Evolutionary conservation across 2,329 filamentous ascomycete species (phyloP), one percentile per base, ranked within the genome.

Genomic region (Clonostachys rosea): DNA sequence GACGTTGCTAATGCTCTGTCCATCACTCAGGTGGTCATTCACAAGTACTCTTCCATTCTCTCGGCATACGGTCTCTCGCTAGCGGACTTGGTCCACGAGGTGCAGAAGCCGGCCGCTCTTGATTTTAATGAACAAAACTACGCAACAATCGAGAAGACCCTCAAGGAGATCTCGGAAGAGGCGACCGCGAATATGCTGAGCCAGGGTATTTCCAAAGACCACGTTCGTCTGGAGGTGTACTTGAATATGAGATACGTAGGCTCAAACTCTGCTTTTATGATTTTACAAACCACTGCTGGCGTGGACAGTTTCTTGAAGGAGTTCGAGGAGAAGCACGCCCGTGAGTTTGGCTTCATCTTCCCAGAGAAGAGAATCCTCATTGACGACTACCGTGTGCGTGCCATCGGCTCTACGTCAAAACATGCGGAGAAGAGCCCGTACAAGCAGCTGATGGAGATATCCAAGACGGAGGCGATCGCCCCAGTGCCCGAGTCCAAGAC

Each of bases 181-280:
- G 45, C 40, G 12, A 41, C 34, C 18, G 45, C 30, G 18, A 47
- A 43, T 33, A 37, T 47, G 16, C 33, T 42, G 33, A n/a, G 14
- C 14, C 36, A 39, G 36, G 36, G 36, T 11, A n/a, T 39, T 18
- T 39, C 36, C 14, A 18, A 39, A 18, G 14, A 39, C 11, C 14
- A 18, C 36, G 62, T 76, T 36, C 64, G 69, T 12, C 60, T 70
- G 18, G 59, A 63, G 6, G 56, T 61, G n/a, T 73, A 70, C 35
- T 59, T 78, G 5, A 73, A 72, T 44, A 61, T 77, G 52, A 65
- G 73, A 34, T 76, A 77, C 46, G 69, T 74, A 50, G 73, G 75
- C 3, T 75, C 71, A 3, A 71, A 76, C 44, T 74, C 71, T 1
- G 69, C 64, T 17, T 55, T 79, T 36, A 73, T 74, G 64, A 71